Conservation (phyloP, 345 rosid genomes). For the Salix viminalis region DNA sequence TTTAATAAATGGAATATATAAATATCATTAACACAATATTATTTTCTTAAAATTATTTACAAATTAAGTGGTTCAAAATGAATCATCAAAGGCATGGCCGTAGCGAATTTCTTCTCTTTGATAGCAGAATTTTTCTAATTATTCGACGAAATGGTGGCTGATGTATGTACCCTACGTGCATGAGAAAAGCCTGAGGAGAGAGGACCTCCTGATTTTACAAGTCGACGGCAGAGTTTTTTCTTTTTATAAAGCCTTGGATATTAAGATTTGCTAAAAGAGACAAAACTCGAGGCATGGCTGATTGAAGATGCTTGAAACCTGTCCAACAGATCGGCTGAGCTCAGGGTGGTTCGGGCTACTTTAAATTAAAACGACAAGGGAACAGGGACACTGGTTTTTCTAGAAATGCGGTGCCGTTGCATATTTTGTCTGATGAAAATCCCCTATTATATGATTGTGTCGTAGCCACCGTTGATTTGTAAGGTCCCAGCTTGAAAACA, state of each 20-base stretch:
- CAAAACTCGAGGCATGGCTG: not conserved
- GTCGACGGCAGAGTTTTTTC: too few species aligned
- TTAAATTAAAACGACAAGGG: not conserved
- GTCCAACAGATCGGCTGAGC: not conserved
- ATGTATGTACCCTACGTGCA: not conserved
- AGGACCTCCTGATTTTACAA: not conserved
- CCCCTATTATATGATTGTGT: not conserved
- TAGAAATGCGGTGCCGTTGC: not conserved
- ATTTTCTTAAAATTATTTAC: not conserved
- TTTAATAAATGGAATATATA: too few species aligned
- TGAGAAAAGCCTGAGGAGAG: not conserved
- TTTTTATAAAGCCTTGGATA: not conserved
- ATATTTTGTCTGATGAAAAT: not conserved
- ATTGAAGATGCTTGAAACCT: not conserved
- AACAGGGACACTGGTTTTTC: not conserved
- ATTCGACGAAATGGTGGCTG: not conserved
- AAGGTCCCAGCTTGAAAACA: not conserved
- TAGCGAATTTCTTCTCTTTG: too few species aligned
- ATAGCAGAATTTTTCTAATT: too few species aligned
- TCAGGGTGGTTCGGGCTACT: not conserved
- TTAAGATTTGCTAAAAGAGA: not conserved
- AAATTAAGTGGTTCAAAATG: not conserved
- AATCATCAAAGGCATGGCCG: too few species aligned
- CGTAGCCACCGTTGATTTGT: not conserved
- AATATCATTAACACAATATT: not conserved